Conservation (phyloP, 139 green algal genomes). For the Mychonastes homosphaera region DNA sequence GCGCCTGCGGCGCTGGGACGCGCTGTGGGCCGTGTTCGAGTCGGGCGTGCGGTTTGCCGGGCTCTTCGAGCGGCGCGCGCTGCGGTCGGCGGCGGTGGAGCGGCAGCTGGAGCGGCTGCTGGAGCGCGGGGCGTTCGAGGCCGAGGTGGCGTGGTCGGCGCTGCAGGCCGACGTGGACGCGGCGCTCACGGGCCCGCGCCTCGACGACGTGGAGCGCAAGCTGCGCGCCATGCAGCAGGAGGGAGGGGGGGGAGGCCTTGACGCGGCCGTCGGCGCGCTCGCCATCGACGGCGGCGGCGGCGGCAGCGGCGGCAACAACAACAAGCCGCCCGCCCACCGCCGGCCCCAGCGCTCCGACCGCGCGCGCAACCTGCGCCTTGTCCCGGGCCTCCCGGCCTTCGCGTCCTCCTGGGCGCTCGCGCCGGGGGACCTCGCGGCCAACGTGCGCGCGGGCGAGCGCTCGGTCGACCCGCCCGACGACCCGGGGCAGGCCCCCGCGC, state of each 20-base stretch:
- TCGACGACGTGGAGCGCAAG: constrained; percentile 54
- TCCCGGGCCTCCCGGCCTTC: background rate
- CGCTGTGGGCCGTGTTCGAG: constrained; percentile 45
- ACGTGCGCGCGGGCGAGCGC: background rate
- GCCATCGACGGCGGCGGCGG: background rate
- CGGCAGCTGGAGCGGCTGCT: no score
- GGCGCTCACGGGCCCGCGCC: constrained; percentile 11
- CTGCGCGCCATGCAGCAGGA: constrained; percentile 25
- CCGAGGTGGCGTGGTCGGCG: no score
- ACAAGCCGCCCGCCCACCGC: background rate
- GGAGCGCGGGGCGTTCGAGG: no score
- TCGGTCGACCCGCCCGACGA: constrained; percentile 1
- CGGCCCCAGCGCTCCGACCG: background rate
- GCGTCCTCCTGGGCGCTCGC: background rate
- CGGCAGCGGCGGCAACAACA: background rate
- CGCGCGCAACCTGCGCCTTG: background rate
- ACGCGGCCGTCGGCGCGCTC: background rate
- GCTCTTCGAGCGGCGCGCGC: constrained; percentile 1
- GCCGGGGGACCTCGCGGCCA: background rate
- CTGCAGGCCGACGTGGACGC: no score
- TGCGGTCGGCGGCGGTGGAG: no score
- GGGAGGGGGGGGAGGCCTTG: background rate
- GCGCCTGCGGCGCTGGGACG: constrained; percentile 54
- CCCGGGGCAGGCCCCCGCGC: background rate
- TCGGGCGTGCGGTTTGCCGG: constrained; percentile 14